Evolutionary conservation across 345 rosid genomes (phyloP).

Genomic region (Aquilaria yunnanensis): DNA sequence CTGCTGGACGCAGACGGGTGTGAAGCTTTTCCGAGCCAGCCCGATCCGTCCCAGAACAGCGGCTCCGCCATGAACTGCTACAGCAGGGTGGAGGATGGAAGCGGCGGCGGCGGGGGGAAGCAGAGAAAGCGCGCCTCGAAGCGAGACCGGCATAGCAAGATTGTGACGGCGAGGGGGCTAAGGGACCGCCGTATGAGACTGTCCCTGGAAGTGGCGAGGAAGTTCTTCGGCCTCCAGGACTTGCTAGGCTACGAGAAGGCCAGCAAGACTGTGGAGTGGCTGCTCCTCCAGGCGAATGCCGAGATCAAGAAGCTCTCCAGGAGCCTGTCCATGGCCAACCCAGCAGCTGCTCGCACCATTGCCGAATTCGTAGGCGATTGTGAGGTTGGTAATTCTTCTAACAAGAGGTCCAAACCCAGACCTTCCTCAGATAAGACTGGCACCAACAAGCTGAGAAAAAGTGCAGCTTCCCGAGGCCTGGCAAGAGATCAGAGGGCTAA

Average conservation of each 20-base stretch:
- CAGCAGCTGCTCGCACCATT: background rate
- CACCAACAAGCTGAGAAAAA: slow-evolving; percentile 11
- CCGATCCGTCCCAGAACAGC: slow-evolving; percentile 18
- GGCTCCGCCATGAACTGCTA: slow-evolving; percentile 3
- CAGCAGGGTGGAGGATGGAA: background rate
- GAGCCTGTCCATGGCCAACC: slow-evolving; percentile 4
- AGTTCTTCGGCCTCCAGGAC: slow-evolving; percentile 80
- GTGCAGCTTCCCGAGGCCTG: slow-evolving; percentile 22
- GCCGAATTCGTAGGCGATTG: no score
- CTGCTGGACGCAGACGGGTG: no score
- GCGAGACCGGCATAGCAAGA: slow-evolving; percentile 86
- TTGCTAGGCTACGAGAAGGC: slow-evolving; percentile 74
- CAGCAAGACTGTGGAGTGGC: slow-evolving; percentile 83
- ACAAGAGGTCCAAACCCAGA: no score
- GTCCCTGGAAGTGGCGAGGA: slow-evolving; percentile 64
- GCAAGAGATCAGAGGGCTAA: slow-evolving; percentile 46
- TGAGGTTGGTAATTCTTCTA: no score
- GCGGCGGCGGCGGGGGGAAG: background rate
- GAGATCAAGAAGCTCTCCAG: slow-evolving; percentile 47
- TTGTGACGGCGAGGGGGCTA: slow-evolving; percentile 68
- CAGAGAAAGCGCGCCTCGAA: slow-evolving; percentile 37
- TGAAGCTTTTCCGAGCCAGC: slow-evolving; percentile 10
- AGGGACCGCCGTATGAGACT: slow-evolving; percentile 86
- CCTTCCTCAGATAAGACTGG: slow-evolving; percentile 5
- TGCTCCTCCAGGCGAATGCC: slow-evolving; percentile 48